Base-by-base conservation (phyloP, 2,329 filamentous ascomycete species). In the Diaporthe australafricana region DNA sequence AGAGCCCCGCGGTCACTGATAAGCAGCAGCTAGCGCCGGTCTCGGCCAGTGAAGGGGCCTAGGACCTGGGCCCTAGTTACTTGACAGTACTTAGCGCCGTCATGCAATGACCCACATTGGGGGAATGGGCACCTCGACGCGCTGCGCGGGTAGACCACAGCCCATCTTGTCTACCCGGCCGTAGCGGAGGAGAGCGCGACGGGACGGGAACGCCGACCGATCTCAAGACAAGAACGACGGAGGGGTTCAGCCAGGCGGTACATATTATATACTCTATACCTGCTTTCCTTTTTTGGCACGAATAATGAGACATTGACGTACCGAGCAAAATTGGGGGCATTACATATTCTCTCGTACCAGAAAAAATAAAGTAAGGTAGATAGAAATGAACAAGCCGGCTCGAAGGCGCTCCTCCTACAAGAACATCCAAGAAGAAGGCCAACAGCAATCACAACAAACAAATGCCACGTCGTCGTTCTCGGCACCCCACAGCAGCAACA, bases 331-430 rank as follows among this genome's bases (percentile, higher is more conserved):
- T 55, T 45, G 4, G 48, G 63, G 40, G 25, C 40, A 55, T 32
- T 25, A 45, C 50, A 22, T 48, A 66, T 27, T 32, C 47, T 32
- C 47, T 53, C 30, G 45, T 38, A 20, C 56, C 42, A 32, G n/a
- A 40, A 62, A 42, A 42, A n/a, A 50, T 40, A 50, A n/a, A 30
- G 3, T 8, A 27, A 40, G 27, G 42, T 48, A 48, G 27, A 63
- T 42, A 53, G 72, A 63, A 22, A 73, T 73, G 72, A 73, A 73
- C 72, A 71, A 32, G 55, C 72, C 72, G 30, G 72, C 72, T 40
- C 69, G 72, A 45, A 67, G 72, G 72, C 72, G 69, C 63, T 73
- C 72, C 70, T 73, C 72, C 16, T 69, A 72, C 70, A 72, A 70
- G 38, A 50, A 66, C 25, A 65, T 38, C 50, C 40, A 45, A 22